Evolutionary conservation across 176 grass and related monocot genomes (phyloP).

Genomic region (Tillandsia leiboldiana): DNA sequence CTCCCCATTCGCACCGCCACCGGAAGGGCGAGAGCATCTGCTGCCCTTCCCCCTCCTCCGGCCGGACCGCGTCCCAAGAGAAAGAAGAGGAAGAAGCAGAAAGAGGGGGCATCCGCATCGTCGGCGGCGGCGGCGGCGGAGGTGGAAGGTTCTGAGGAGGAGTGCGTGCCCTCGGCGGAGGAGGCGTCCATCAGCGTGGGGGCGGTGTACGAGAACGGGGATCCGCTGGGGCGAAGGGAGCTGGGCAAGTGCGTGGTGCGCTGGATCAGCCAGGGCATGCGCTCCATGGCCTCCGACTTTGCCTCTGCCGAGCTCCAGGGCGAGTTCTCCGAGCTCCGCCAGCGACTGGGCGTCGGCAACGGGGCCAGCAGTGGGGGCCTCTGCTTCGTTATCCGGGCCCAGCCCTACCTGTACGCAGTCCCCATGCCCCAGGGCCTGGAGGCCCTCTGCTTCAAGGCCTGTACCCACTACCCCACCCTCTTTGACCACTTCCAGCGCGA

Average conservation of each 20-base stretch:
- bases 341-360: conserved; percentile 22
- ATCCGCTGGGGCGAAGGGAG: conserved; percentile 67
- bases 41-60: neutral
- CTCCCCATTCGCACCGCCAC: neutral
- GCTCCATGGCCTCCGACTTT: conserved; percentile 72
- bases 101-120: neutral
- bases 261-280: conserved; percentile 82
- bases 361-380: conserved; percentile 25
- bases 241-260: conserved; percentile 61
- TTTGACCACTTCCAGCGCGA: conserved; percentile 92
- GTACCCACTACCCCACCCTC: conserved; percentile 82
- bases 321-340: conserved; percentile 46
- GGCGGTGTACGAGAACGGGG: conserved; percentile 59
- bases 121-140: neutral
- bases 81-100: conserved; percentile 25
- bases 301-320: conserved; percentile 53
- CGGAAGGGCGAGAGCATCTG: too few relatives aligned
- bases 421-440: conserved; percentile 90
- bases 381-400: conserved; percentile 75
- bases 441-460: conserved; percentile 87
- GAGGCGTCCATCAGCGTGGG: conserved; percentile 65
- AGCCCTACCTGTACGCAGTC: conserved; percentile 53
- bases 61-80: conserved; percentile 10
- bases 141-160: neutral
- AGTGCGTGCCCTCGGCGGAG: conserved; percentile 58